Percentiles rank a stretch among this genome's conserved stretches.
Evolutionary conservation across 2,329 filamentous ascomycete genomes (phyloP).

Genomic region (Malbranchea zuffiana): DNA sequence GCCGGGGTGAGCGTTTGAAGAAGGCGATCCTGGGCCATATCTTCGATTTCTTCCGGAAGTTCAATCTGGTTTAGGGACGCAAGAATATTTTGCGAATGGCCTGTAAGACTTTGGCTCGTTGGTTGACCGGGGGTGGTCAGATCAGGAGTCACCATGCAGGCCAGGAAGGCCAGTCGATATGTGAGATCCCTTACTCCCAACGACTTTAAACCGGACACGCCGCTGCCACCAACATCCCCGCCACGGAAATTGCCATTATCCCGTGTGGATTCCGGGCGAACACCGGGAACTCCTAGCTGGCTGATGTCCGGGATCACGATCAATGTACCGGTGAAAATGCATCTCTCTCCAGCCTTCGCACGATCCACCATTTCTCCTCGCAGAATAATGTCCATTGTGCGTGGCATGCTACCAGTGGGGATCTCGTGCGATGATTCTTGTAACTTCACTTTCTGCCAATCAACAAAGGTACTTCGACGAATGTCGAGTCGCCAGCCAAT

Average conservation of each 20-base stretch:
- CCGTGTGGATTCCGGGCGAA: conserved; percentile 69
- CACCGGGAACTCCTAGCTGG: conserved; percentile 80
- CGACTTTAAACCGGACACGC: conserved; percentile 78
- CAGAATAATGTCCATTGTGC: conserved; percentile 93
- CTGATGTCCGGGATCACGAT: conserved; percentile 97
- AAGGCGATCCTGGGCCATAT: conserved; percentile 77
- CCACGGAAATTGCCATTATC: conserved; percentile 68
- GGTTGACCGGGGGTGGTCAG: conserved; percentile 67
- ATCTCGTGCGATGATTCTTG: conserved; percentile 99
- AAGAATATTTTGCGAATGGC: conserved; percentile 73
- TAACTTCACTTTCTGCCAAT: conserved; percentile 97
- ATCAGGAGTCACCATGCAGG: conserved; percentile 91
- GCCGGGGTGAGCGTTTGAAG: conserved; percentile 72
- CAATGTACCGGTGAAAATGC: conserved; percentile 89
- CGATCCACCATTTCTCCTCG: conserved; percentile 95
- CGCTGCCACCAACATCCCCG: conserved; percentile 69
- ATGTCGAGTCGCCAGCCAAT: conserved; percentile 95
- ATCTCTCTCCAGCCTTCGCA: conserved; percentile 95
- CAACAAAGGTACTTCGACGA: conserved; percentile 90
- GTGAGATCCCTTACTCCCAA: conserved; percentile 91
- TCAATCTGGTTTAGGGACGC: conserved; percentile 67
- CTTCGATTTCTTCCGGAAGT: conserved; percentile 60
- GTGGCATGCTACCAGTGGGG: conserved; percentile 94
- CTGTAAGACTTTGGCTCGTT: conserved; percentile 55
- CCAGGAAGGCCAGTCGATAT: conserved; percentile 90